phyloP scores from a whole-genome alignment of 805 yeast genomes.

The Nakazawaea ernobii region DNA sequence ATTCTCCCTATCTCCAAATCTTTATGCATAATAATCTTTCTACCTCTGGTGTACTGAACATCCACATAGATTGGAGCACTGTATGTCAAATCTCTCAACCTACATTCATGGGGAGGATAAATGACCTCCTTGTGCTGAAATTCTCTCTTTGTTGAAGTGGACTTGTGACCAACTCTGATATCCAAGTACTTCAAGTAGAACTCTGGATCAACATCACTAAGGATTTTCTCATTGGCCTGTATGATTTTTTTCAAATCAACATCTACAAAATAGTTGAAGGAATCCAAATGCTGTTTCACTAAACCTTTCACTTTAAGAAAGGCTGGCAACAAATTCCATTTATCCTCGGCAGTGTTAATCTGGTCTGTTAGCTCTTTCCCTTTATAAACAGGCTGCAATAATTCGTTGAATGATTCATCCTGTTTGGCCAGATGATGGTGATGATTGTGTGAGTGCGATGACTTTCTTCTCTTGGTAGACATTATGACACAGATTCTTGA shows the following conservation, averaged over 20 bases:
- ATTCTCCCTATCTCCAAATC: slow-evolving; percentile 94
- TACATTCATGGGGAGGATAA: slow-evolving; percentile 89
- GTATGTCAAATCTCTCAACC: slow-evolving; percentile 89
- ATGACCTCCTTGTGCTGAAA: slow-evolving; percentile 51
- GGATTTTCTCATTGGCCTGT: slow-evolving; percentile 79
- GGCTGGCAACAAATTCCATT: slow-evolving; percentile 96
- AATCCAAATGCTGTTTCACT: slow-evolving; percentile 95
- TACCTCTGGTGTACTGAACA: slow-evolving; percentile 94
- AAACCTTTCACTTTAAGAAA: slow-evolving; percentile 92
- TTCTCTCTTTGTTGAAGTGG: slow-evolving; percentile 35
- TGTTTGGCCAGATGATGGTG: slow-evolving; percentile 14
- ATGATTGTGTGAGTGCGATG: slow-evolving; percentile 1
- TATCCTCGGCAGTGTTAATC: slow-evolving; percentile 87
- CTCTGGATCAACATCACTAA: slow-evolving; percentile 96
- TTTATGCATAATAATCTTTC: slow-evolving; percentile 82
- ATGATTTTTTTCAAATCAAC: slow-evolving; percentile 89
- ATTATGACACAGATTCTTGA: neutral
- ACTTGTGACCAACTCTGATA: slow-evolving; percentile 81
- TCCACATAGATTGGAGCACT: slow-evolving; percentile 95
- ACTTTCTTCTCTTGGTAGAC: slow-evolving; percentile 9
- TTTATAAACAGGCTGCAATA: slow-evolving; percentile 73
- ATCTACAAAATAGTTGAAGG: slow-evolving; percentile 96
- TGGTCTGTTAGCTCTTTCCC: slow-evolving; percentile 87
- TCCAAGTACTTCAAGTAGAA: slow-evolving; percentile 90
- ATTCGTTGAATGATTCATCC: slow-evolving; percentile 68